These are phyloP conservation scores for Zizania palustris DNA, from an alignment of 202 grass and related monocot species.

Conservation along the genomic window DNA sequence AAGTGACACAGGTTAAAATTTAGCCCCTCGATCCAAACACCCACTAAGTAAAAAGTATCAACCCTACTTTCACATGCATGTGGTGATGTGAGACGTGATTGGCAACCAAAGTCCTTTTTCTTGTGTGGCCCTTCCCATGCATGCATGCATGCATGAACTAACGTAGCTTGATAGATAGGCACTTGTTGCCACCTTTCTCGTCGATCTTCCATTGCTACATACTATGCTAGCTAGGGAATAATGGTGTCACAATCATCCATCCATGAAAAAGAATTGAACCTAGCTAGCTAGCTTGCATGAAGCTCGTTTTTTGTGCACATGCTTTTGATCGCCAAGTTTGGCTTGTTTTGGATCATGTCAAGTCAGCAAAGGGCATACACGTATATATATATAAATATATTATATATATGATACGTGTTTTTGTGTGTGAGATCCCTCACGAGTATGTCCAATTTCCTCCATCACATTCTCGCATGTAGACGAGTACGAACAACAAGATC, in stretches of 20 bases:
- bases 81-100: slow-evolving; percentile 33
- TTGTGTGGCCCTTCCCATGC: neutral
- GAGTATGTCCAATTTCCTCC: no score
- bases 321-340: slow-evolving; percentile 10
- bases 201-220: neutral
- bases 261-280: neutral
- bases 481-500: no score
- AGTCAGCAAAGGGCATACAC: neutral
- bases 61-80: slow-evolving; percentile 22
- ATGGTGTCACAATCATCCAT: slow-evolving; percentile 34
- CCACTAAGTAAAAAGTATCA: no score
- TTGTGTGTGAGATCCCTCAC: no score
- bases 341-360: neutral
- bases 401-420: neutral
- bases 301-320: slow-evolving; percentile 6
- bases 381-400: no score
- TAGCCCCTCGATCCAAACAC: no score
- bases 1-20: no score
- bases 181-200: neutral
- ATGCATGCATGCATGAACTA: slow-evolving; percentile 9
- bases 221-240: neutral
- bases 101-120: neutral
- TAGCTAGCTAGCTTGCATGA: neutral
- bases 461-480: no score
- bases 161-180: neutral